Conservation (phyloP, 1,284 basidiomycete species). For the Meripilus lineatus region DNA sequence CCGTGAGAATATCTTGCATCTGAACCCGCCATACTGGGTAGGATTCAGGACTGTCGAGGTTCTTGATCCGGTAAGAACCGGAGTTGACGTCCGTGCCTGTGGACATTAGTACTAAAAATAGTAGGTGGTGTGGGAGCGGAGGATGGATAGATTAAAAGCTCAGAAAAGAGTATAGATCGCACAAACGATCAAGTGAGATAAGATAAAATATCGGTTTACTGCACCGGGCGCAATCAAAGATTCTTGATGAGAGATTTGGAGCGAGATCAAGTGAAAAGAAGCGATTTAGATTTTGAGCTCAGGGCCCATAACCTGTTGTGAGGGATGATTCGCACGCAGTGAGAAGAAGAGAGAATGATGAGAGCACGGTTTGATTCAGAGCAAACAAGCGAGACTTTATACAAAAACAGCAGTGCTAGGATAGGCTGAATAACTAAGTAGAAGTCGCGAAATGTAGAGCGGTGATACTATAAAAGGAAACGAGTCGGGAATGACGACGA, state of each 20-base stretch:
- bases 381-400: too few species aligned
- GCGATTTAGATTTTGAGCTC: background rate
- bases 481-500: too few species aligned
- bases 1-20: too few species aligned
- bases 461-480: too few species aligned
- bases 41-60: conserved; percentile 25
- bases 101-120: background rate
- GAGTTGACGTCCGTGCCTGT: background rate
- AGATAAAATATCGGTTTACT: background rate
- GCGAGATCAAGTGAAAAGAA: background rate
- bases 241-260: background rate
- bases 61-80: conserved; percentile 23
- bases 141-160: background rate
- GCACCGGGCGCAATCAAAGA: background rate
- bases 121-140: background rate
- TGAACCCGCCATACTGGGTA: conserved; percentile 27
- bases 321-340: too few species aligned
- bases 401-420: too few species aligned
- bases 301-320: conserved; percentile 11
- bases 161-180: background rate
- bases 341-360: too few species aligned
- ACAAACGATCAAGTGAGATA: background rate
- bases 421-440: too few species aligned
- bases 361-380: too few species aligned
- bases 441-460: too few species aligned